Base-by-base conservation (phyloP, 306 rosid species). In the Hippophae gyantsensis region DNA sequence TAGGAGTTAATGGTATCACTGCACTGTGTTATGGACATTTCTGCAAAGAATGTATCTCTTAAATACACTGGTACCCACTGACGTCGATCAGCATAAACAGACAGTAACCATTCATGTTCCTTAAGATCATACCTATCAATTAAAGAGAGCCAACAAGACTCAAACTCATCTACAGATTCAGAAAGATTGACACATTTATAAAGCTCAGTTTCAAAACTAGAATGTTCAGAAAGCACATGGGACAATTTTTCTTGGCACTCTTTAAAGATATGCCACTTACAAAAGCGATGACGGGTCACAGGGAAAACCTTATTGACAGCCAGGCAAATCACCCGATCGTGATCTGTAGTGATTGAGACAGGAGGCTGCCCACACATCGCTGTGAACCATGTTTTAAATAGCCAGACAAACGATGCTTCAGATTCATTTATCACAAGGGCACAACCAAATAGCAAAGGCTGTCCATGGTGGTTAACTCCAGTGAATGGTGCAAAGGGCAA, bases 401-500 rank as follows among this genome's bases (percentile, higher is more conserved):
- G 73, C 73, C 73, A 73, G 8, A 67, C 48, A 57, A 67, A 73
- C 3, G 69, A 73, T 57, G 65, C 68, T 54, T 73, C 78, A 45
- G 78, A 73, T 57, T 73, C 78, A 67, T 73, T 57, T 52, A 73
- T 62, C 42, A 62, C 61, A 26, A 67, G 78, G 54, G 73, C 66
- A 45, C 78, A 73, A 9, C 73, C 73, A 32, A 67, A 67, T 40
- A 67, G 42, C 42, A 73, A 69, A 44, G 78, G 73, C 61, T 73
- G 73, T 45, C 78, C 78, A 57, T 73, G 78, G 63, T 73, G 78
- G 67, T 73, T 73, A 18, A 73, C 69, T 38, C 78, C 78, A 1
- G 66, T 67, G 65, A 73, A 73, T 44, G 73, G 73, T 40, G 69
- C 69, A 73, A 73, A 73, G 18, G 78, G 78, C 73, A 73, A 52